phyloP scores from a whole-genome alignment of 331 rosid genomes.

The Prunus yedoensis region DNA sequence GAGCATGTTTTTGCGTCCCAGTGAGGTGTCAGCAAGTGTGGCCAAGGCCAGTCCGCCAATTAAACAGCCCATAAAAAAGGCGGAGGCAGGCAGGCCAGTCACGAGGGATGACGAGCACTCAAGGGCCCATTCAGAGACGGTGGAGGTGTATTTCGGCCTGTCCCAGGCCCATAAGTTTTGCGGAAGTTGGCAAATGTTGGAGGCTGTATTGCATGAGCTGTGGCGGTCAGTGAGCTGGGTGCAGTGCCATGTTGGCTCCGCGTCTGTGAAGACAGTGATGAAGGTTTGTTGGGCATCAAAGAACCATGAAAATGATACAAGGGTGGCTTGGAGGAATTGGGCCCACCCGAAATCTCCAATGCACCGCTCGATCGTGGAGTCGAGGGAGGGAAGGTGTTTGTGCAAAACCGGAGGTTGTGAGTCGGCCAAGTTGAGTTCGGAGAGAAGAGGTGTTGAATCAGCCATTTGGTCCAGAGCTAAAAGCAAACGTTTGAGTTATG shows the following conservation, averaged over 20 bases:
- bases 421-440: slow-evolving; percentile 6
- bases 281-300: slow-evolving; percentile 52
- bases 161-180: slow-evolving; percentile 49
- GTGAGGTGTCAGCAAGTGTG: slow-evolving; percentile 51
- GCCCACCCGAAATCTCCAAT: slow-evolving; percentile 33
- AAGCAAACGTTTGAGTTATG: neutral
- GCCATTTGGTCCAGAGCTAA: slow-evolving; percentile 27
- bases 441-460: slow-evolving; percentile 28
- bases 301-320: slow-evolving; percentile 41
- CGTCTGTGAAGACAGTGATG: slow-evolving; percentile 42
- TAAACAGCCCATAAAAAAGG: slow-evolving; percentile 57
- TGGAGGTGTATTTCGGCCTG: slow-evolving; percentile 30
- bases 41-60: slow-evolving; percentile 50
- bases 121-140: slow-evolving; percentile 51
- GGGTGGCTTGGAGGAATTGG: slow-evolving; percentile 38
- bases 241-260: slow-evolving; percentile 47
- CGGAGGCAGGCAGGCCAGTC: slow-evolving; percentile 51
- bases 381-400: slow-evolving; percentile 32
- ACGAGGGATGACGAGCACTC: slow-evolving; percentile 32
- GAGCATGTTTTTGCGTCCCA: slow-evolving; percentile 66
- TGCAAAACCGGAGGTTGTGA: slow-evolving; percentile 2
- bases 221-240: neutral
- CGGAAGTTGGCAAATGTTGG: slow-evolving; percentile 39
- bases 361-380: slow-evolving; percentile 37
- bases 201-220: slow-evolving; percentile 21